Percentiles rank a stretch among this genome's conserved stretches.
phyloP scores from a whole-genome alignment of 148 eudicot genomes.

The Silene uniflora region DNA sequence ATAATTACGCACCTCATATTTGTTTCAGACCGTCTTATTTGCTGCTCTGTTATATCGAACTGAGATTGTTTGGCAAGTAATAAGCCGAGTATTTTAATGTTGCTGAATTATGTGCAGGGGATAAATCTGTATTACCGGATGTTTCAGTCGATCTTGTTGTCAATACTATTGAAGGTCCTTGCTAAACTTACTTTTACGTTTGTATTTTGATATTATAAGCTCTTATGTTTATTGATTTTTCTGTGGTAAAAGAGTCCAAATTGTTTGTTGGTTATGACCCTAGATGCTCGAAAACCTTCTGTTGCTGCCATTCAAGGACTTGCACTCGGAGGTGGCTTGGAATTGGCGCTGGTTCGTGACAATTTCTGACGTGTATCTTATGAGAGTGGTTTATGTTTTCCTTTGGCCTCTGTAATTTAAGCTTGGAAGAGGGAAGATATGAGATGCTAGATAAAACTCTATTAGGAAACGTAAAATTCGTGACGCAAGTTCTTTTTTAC shows the following conservation, averaged over 20 bases:
- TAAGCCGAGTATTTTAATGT: not conserved
- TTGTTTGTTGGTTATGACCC: constrained; percentile 11
- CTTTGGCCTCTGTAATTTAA: not conserved
- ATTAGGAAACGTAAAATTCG: not conserved
- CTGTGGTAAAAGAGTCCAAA: not conserved
- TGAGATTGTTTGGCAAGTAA: not conserved
- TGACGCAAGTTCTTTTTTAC: no score
- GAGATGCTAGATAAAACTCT: not conserved
- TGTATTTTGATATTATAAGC: not conserved
- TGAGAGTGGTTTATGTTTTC: not conserved
- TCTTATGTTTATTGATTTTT: not conserved
- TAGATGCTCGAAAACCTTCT: constrained; percentile 77
- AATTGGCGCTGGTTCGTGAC: constrained; percentile 75
- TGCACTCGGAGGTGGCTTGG: constrained; percentile 96
- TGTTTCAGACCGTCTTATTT: not conserved
- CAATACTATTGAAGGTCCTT: constrained; percentile 77
- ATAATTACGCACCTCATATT: not conserved
- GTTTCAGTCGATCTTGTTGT: constrained; percentile 62
- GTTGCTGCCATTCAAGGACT: constrained; percentile 93
- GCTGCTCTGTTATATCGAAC: not conserved
- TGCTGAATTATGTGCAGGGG: constrained; percentile 47
- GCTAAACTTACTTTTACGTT: not conserved
- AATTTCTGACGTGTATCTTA: not conserved
- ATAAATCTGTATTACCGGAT: constrained; percentile 54
- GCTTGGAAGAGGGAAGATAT: not conserved